Base-by-base conservation (phyloP, 371 early-diverging fungal species). In the Mortierella sp. region DNA sequence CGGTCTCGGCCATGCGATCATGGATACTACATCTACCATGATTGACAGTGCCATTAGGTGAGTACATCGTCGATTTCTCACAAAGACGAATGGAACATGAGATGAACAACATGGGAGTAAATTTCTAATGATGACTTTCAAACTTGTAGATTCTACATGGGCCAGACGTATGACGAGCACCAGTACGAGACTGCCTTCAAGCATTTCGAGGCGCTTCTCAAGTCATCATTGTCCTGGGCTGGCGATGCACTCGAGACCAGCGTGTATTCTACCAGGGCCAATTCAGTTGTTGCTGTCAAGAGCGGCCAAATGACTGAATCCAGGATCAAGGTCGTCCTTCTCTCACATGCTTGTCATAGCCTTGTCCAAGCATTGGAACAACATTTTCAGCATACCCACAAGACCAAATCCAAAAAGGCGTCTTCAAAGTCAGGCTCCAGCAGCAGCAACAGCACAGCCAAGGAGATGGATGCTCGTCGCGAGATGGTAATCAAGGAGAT, bases 21-120 rank as follows among this genome's bases (percentile, higher is more conserved):
- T 78, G 66, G 55, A 78, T 1, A 71, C 76, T 14, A 79, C 84
- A 2, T 71, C 64, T n/a, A 44, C 70, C 26, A 79, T 83, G 70
- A 11, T 76, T 11, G 75, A 78, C 10, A 48, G 55, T 22, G 69
- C 71, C 6, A 43, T 72, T 31, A 48, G 70, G 70, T 80, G 67
- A 26, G 65, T n/a, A n/a, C n/a, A n/a, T n/a, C n/a, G n/a, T n/a
- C 1, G 6, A 64, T 14, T 31, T 26, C 41, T 10, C 7, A 31
- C 19, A 44, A 8, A 11, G 7, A 29, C 6, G 19, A 37, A 16
- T 34, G 52, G 29, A 40, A 31, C 19, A 14, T 55, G 31, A 16
- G 1, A 22, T 16, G 19, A 55, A 31, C 16, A 6, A 31, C 5
- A 6, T 8, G 4, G 5, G 26, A 31, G 7, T 19, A 52, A 5